phyloP scores from a whole-genome alignment of 2,329 filamentous ascomycete species.

The Pseudogymnoascus sp. region DNA sequence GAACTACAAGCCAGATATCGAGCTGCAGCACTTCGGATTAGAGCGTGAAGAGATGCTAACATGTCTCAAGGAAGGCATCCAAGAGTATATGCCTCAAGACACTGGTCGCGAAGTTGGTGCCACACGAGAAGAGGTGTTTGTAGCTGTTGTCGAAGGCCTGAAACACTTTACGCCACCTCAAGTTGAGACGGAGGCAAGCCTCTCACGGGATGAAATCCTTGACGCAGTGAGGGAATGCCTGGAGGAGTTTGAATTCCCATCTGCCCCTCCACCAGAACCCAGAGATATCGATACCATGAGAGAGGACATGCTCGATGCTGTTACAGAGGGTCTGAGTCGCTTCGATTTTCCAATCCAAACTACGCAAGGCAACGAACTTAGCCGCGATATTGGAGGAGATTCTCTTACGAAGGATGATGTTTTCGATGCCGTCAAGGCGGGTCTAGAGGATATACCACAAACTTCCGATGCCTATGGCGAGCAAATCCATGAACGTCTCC shows the following conservation, averaged over 20 bases:
- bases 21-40: slow-evolving; percentile 81
- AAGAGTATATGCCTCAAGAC: slow-evolving; percentile 55
- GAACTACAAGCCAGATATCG: slow-evolving; percentile 87
- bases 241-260: slow-evolving; percentile 73
- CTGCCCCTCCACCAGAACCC: slow-evolving; percentile 51
- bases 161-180: slow-evolving; percentile 72
- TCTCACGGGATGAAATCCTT: slow-evolving; percentile 78
- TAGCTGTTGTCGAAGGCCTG: slow-evolving; percentile 77
- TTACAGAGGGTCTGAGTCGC: slow-evolving; percentile 50
- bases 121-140: slow-evolving; percentile 76
- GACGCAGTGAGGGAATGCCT: slow-evolving; percentile 79
- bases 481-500: slow-evolving; percentile 48
- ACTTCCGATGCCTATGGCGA: slow-evolving; percentile 36
- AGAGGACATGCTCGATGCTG: slow-evolving; percentile 57
- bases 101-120: slow-evolving; percentile 43
- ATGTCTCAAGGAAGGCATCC: slow-evolving; percentile 78
- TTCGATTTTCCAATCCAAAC: slow-evolving; percentile 37
- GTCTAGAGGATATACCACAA: slow-evolving; percentile 41
- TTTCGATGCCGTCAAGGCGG: slow-evolving; percentile 51
- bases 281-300: slow-evolving; percentile 47
- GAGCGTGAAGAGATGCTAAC: slow-evolving; percentile 85
- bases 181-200: slow-evolving; percentile 58
- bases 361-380: slow-evolving; percentile 38
- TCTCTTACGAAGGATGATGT: slow-evolving; percentile 46
- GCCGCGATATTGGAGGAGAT: slow-evolving; percentile 55